These are phyloP conservation scores for Penicillium glabrum DNA, from an alignment of 2,329 filamentous ascomycete genomes.

Conservation along the genomic window DNA sequence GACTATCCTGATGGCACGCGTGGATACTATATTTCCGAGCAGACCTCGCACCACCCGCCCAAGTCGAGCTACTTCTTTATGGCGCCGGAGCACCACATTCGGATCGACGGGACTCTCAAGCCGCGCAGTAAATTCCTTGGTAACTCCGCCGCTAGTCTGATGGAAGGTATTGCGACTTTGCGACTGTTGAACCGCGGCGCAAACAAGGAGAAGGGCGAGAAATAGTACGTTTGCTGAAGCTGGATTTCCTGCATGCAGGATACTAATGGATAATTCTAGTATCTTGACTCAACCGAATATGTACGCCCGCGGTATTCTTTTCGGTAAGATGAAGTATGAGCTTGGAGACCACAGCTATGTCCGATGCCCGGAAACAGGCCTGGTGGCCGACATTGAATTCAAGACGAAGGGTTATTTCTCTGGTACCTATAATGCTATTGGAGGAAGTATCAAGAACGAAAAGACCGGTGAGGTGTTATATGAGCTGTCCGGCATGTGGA, in stretches of 20 bases:
- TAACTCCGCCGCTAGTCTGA: constrained; percentile 95
- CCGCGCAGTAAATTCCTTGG: constrained; percentile 92
- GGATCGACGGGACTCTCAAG: constrained; percentile 93
- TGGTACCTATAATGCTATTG: constrained; percentile 94
- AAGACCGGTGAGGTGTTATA: constrained; percentile 83
- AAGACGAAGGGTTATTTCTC: constrained; percentile 98
- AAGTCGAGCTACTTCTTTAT: constrained; percentile 99
- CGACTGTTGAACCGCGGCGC: constrained; percentile 75
- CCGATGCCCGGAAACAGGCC: constrained; percentile 80
- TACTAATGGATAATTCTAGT: constrained; percentile 46
- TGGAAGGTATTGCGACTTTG: constrained; percentile 93
- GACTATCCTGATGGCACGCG: constrained; percentile 79
- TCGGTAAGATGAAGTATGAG: constrained; percentile 99
- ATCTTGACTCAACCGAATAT: constrained; percentile 97
- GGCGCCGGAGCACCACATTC: constrained; percentile 88
- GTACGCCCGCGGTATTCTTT: constrained; percentile 95
- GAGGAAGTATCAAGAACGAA: constrained; percentile 84
- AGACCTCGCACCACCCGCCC: constrained; percentile 96
- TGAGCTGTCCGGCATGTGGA: constrained; percentile 91
- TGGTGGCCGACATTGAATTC: constrained; percentile 92
- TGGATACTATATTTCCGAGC: constrained; percentile 95
- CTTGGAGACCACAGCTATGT: constrained; percentile 94
- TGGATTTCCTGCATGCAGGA: constrained; percentile 1
- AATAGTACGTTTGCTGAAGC: constrained; percentile 69
- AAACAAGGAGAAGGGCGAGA: constrained; percentile 65